Evolutionary conservation across 495 filamentous ascomycete species (phyloP), one percentile per base, ranked within the genome.

Genomic region (Hypoxylon cercidicola): DNA sequence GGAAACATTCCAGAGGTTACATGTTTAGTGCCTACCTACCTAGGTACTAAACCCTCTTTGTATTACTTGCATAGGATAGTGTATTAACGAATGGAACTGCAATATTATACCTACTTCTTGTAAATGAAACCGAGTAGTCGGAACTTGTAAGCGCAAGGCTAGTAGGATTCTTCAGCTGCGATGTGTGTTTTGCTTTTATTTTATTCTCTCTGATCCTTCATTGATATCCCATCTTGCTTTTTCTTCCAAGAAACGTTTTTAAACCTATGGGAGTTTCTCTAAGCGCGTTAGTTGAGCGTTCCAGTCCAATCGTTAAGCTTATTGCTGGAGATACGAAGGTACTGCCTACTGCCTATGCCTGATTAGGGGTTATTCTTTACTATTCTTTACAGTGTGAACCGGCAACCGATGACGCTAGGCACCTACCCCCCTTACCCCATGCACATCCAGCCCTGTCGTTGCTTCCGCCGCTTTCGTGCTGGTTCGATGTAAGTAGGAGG

Each of bases 381-480:
- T 28, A 3, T 28, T 16, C 28, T 37, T 20, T 41, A 64, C 64
- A 62, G 64, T 68, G 64, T 47, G 54, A 62, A 46, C 32, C 25
- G 18, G 11, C 34, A 12, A 52, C 52, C 21, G 15, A 23, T 19
- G 37, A 44, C 43, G 16, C 53, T 41, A 62, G 64, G 64, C 48
- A 62, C 43, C 48, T 62, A 50, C 41, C 54, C 58, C 25, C 25
- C 25, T 28, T 3, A 3, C 25, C 64, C 61, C 59, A 35, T 55
- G 37, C 60, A 48, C 58, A 44, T 55, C 58, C 47, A 68, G 64
- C 64, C 64, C 64, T 64, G 46, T 20, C 56, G 59, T 30, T 68
- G 58, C 64, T 68, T 68, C 65, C 60, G 59, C 65, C 60, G 65
- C 65, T 68, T 68, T 68, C 65, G 65, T 68, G 60, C 55, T 37